These are phyloP conservation scores for Malus sylvestris DNA, from an alignment of 306 rosid species.

Conservation along the genomic window DNA sequence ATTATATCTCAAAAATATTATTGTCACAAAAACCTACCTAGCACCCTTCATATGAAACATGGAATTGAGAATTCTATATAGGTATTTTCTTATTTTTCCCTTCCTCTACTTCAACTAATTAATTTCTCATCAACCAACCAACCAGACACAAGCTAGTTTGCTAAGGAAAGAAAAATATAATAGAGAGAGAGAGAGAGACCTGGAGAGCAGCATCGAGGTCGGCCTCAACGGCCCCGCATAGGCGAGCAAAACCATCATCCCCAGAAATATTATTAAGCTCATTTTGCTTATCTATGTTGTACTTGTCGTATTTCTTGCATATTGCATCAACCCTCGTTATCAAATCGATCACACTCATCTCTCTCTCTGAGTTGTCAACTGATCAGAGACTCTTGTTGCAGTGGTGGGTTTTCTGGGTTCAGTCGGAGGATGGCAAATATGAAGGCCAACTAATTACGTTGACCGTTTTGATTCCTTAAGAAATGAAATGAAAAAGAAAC, in stretches of 20 bases:
- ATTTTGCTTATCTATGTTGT: constrained; percentile 25
- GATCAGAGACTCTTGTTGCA: background rate
- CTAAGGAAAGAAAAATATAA: background rate
- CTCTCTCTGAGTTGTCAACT: background rate
- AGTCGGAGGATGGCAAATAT: background rate
- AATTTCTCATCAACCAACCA: constrained; percentile 1
- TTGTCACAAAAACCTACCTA: background rate
- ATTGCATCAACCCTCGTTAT: constrained; percentile 28
- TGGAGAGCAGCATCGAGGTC: constrained; percentile 17
- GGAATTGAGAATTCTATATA: background rate
- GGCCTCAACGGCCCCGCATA: constrained; percentile 17
- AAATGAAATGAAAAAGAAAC: background rate
- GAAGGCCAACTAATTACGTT: background rate
- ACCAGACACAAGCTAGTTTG: background rate
- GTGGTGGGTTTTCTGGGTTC: background rate
- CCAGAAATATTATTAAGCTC: constrained; percentile 7
- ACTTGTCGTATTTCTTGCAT: constrained; percentile 32
- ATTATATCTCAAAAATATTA: too few relatives aligned
- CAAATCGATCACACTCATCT: constrained; percentile 22
- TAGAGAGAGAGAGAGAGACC: background rate
- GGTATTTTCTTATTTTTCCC: background rate
- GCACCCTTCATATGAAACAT: background rate
- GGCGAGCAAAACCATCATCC: constrained; percentile 26
- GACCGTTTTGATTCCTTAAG: background rate
- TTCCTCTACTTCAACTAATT: background rate